Conservation (phyloP, 176 grass and related monocot genomes). For the Carex pumila region DNA sequence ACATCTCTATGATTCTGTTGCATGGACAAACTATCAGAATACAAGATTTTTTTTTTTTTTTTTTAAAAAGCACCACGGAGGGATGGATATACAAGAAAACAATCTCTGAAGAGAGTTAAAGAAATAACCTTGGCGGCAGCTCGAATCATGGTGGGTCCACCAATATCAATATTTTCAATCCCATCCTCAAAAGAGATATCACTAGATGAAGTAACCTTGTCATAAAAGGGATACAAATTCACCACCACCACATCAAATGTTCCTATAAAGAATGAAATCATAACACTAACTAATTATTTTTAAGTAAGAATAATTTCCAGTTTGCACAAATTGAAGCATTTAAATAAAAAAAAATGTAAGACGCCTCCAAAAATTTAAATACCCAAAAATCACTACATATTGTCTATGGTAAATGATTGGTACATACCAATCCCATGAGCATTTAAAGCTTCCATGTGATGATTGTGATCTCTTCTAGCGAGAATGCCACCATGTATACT, state of each 20-base stretch:
- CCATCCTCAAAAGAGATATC: conserved; percentile 83
- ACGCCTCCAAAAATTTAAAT: background rate
- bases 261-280: conserved; percentile 27
- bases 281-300: background rate
- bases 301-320: background rate
- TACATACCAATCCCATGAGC: conserved; percentile 66
- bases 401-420: background rate
- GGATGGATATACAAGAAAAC: background rate
- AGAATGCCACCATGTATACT: conserved; percentile 97
- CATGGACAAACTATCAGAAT: conserved; percentile 1
- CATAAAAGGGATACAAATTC: conserved; percentile 93
- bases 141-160: conserved; percentile 87
- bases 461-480: conserved; percentile 71
- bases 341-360: background rate
- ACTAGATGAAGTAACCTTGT: conserved; percentile 68
- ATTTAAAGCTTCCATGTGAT: conserved; percentile 74
- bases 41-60: background rate
- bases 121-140: conserved; percentile 72
- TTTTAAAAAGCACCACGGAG: background rate
- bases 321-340: background rate
- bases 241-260: conserved; percentile 98
- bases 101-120: background rate
- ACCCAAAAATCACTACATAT: background rate
- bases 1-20: conserved; percentile 40
- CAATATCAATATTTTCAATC: conserved; percentile 94